Base-by-base conservation (phyloP, 2,329 filamentous ascomycete species). In the Pestalotiopsis sp. region DNA sequence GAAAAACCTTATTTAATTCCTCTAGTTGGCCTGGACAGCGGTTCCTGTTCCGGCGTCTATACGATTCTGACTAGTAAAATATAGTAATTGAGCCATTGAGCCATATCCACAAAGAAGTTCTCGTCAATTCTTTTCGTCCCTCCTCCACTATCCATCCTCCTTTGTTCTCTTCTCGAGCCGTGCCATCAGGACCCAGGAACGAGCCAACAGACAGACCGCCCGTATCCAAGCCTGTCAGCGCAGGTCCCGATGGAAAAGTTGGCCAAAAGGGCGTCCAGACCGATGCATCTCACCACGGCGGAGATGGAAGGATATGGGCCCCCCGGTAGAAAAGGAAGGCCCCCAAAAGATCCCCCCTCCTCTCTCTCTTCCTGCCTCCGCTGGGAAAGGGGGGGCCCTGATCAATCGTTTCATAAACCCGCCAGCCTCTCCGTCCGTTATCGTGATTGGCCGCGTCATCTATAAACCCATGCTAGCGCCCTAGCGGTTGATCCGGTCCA, bases 401-500 rank as follows among this genome's bases (percentile, higher is more conserved):
- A 9, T 52, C 17, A 52, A 20, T 56, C 52, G 65, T 67, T 67
- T 67, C 65, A 67, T 56, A 25, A 59, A 36, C 23, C 36, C 49
- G 65, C 65, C 56, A 23, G 65, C 52, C 27, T 20, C 14, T 13
- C 14, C 27, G 65, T 31, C 12, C 13, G 31, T 25, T 31, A 17
- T 23, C 20, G 7, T 61, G 52, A 67, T 67, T 67, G 56, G 65
- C 56, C 36, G 36, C 38, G 56, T 38, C 56, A 56, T 38, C 41
- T 66, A 66, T 36, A 4, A 65, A 58, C 23, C 64, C 64, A 56
- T 58, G 64, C 52, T 39, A 58, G 45, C 64, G 49, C 39, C 23
- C 38, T 56, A 67, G 65, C 56, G 52, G 65, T 61, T 61, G 65
- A 45, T 27, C 38, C 56, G 63, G 65, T 20, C 61, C 41, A 64